Evolutionary conservation across 176 grass and related monocot genomes (phyloP).

Genomic region (Oropetium thomaeum): DNA sequence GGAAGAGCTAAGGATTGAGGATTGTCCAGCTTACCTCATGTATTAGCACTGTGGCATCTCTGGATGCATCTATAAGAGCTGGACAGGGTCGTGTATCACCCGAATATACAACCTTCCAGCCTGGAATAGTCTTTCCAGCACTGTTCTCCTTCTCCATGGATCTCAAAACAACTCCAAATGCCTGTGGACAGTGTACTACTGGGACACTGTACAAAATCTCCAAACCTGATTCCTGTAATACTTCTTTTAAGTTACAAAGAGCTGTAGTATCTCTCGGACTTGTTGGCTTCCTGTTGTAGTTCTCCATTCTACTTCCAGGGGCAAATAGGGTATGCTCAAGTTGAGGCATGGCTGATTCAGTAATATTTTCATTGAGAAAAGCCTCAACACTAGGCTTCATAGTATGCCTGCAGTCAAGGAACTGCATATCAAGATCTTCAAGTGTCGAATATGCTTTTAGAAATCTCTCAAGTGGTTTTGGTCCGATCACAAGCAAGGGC

Average conservation of each 20-base stretch:
- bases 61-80: slow-evolving; percentile 77
- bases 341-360: slow-evolving; percentile 19
- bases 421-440: slow-evolving; percentile 95
- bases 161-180: slow-evolving; percentile 85
- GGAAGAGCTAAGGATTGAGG: background rate
- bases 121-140: slow-evolving; percentile 53
- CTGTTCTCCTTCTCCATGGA: slow-evolving; percentile 39
- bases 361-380: slow-evolving; percentile 31
- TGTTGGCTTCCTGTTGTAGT: slow-evolving; percentile 62
- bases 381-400: slow-evolving; percentile 48
- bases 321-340: slow-evolving; percentile 63
- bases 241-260: slow-evolving; percentile 63
- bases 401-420: slow-evolving; percentile 93
- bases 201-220: slow-evolving; percentile 84
- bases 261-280: slow-evolving; percentile 50
- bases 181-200: slow-evolving; percentile 81
- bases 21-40: slow-evolving; percentile 60
- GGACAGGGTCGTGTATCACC: slow-evolving; percentile 86
- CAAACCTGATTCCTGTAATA: slow-evolving; percentile 55
- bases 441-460: slow-evolving; percentile 85
- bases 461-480: slow-evolving; percentile 88
- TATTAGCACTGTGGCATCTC: slow-evolving; percentile 82
- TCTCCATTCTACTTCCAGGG: slow-evolving; percentile 82
- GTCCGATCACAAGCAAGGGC: slow-evolving; percentile 87
- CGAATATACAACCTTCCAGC: slow-evolving; percentile 97